Evolutionary conservation across 2,329 filamentous ascomycete genomes (phyloP).

Genomic region (Aspergillus sp.): DNA sequence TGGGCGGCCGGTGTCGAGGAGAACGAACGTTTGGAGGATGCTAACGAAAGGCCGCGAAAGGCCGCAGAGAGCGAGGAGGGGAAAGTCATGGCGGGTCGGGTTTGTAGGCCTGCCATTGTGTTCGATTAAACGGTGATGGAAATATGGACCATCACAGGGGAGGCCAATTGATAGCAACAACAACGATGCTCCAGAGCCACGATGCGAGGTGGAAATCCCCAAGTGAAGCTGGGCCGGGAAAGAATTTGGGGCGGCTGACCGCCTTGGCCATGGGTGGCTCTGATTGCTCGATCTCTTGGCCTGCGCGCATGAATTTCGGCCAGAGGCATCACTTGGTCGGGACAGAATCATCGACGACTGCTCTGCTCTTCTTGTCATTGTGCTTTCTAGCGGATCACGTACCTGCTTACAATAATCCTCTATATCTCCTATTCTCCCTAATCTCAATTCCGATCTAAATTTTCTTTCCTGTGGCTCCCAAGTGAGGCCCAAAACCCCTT

Average conservation of each 20-base stretch:
- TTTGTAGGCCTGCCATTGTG: conserved; percentile 27
- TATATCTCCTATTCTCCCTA: conserved; percentile 1
- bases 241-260: conserved; percentile 26
- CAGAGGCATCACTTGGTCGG: conserved; percentile 14
- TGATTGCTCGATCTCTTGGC: conserved; percentile 28
- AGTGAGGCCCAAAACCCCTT: conserved; percentile 19
- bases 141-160: conserved; percentile 11
- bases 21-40: conserved; percentile 32
- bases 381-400: conserved; percentile 3
- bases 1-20: conserved; percentile 30
- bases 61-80: conserved; percentile 32
- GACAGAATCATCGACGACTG: not conserved
- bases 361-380: not conserved
- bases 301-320: conserved; percentile 28
- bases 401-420: not conserved
- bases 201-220: no score
- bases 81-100: conserved; percentile 24
- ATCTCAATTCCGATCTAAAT: conserved; percentile 1
- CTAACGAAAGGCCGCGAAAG: conserved; percentile 35
- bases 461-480: conserved; percentile 13
- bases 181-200: no score
- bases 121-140: conserved; percentile 5
- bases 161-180: not conserved
- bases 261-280: conserved; percentile 21
- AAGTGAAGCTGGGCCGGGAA: conserved; percentile 2